Conservation (phyloP, 1,284 basidiomycete species). For the Clitocybe nebularis region DNA sequence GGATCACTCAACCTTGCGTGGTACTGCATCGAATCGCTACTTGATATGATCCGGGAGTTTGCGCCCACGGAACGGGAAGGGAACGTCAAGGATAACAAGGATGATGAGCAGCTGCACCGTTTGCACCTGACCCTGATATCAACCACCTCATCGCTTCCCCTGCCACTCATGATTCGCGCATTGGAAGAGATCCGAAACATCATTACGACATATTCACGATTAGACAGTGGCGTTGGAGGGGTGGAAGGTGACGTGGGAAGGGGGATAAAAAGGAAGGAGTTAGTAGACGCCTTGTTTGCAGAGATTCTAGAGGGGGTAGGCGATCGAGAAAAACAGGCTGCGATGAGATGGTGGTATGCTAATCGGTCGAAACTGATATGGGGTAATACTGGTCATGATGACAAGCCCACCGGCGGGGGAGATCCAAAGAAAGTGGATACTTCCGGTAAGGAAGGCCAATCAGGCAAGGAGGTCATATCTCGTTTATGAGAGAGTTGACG, state of each 20-base stretch:
- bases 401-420: constrained; percentile 9
- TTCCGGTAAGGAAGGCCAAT: constrained; percentile 12
- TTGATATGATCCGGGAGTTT: constrained; percentile 36
- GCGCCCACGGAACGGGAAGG: constrained; percentile 17
- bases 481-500: constrained; percentile 19
- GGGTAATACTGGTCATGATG: not conserved
- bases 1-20: constrained; percentile 44
- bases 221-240: constrained; percentile 15
- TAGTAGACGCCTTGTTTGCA: constrained; percentile 52
- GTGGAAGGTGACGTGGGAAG: constrained; percentile 15
- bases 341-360: constrained; percentile 65
- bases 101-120: constrained; percentile 41
- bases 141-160: constrained; percentile 52
- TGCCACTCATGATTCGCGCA: constrained; percentile 47
- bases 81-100: constrained; percentile 10
- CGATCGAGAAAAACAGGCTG: constrained; percentile 61
- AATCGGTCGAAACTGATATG: constrained; percentile 11
- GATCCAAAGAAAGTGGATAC: constrained; percentile 10
- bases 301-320: constrained; percentile 61
- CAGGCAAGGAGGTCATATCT: constrained; percentile 15
- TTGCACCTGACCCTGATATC: constrained; percentile 58
- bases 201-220: constrained; percentile 24
- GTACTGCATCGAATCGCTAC: constrained; percentile 55
- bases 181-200: constrained; percentile 43
- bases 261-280: constrained; percentile 35